Evolutionary conservation across 225 moss, liverwort and hornwort genomes (phyloP).

Genomic region (Rhytidiadelphus loreus): DNA sequence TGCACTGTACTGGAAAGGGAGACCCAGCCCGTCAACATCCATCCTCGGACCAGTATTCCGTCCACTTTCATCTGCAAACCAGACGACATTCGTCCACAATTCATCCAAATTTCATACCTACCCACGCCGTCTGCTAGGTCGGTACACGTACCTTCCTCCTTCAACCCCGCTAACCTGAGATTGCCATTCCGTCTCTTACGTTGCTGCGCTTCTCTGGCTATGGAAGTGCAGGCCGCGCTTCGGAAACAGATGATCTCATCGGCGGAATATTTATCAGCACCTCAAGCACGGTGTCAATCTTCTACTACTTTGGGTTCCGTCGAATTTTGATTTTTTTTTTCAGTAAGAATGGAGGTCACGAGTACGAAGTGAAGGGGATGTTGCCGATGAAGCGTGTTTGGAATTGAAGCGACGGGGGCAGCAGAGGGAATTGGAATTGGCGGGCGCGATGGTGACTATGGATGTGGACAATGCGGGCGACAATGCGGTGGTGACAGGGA

Average conservation of each 20-base stretch:
- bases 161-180: neutral
- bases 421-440: neutral
- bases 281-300: neutral
- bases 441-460: constrained; percentile 43
- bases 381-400: neutral
- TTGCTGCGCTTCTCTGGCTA: constrained; percentile 10
- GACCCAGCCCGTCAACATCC: neutral
- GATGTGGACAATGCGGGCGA: constrained; percentile 53
- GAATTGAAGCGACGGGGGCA: neutral
- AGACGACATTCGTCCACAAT: neutral
- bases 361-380: neutral
- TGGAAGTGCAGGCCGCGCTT: neutral
- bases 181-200: neutral
- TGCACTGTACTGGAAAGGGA: neutral
- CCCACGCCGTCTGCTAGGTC: neutral
- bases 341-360: neutral
- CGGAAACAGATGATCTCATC: neutral
- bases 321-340: neutral
- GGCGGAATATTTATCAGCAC: neutral
- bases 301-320: neutral
- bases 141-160: neutral
- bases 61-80: neutral
- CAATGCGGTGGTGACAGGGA: constrained; percentile 6
- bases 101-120: neutral
- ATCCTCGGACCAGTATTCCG: neutral